Base-by-base conservation (phyloP, 192 early-diverging fungal species). In the Mortierella antarctica region DNA sequence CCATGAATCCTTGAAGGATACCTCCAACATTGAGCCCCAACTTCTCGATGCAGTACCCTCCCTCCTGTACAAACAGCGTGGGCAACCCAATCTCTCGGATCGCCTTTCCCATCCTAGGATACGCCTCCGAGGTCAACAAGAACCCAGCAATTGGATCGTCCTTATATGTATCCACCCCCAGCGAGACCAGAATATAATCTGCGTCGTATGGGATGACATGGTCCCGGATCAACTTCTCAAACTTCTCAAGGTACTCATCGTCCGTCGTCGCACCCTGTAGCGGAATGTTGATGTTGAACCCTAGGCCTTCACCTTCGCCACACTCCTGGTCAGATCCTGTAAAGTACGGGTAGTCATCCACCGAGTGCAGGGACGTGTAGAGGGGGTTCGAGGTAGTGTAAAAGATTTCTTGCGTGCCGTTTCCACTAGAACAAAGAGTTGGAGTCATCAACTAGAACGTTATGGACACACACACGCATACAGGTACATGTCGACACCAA, bases 221-320 rank as follows among this genome's bases (percentile, higher is more conserved):
- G 4, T 73, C 61, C 39, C 84, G 56, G 44, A 92, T 83, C 15
- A 84, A 74, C 41, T 57, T 69, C 17, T 75, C 58, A 1, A 93
- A 67, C 4, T 66, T 70, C 17, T 70, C 74, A 7, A 91, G 62
- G 60, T 93, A 93, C 18, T 88, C 83, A 13, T 85, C 88, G 62
- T 92, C 81, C 0, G 83, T 85, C 20, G 89, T 91, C 23, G 84
- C 83, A 31, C 83, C 41, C 15, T 75, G 65, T 23, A 93, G 70
- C 11, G 91, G 90, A 21, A 92, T 68, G 75, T 93, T 93, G 45
- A 93, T 71, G 61, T 91, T 93, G 68, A 85, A 92, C 10, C 91
- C 91, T 74, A 84, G 42, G 7, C 91, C 92, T n/a, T 87, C 83
- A 1, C 88, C 89, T 50, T 79, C 65, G 9, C 91, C 92, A 23